Conservation (phyloP, 139 green algal species). For the Coelastrella sp. region DNA sequence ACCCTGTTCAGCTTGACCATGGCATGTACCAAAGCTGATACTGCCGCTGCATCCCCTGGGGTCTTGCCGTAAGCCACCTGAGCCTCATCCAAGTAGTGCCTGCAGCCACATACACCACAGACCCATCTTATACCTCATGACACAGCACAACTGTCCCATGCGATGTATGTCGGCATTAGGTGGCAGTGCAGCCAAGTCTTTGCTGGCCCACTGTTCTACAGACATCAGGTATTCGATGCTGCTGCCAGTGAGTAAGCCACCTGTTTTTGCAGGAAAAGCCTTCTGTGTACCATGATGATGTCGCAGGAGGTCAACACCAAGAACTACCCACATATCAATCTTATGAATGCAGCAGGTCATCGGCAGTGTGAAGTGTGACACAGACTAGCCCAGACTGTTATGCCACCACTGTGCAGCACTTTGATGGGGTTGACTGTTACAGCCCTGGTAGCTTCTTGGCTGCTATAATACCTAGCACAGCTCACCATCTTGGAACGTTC, state of each 20-base stretch:
- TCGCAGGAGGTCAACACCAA: background rate
- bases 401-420: no score
- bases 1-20: conserved; percentile 1
- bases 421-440: no score
- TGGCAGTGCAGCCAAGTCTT: no score
- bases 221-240: no score
- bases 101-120: background rate
- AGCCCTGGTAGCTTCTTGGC: no score
- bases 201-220: no score
- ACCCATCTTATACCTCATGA: no score
- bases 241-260: no score
- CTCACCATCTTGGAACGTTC: conserved; percentile 32
- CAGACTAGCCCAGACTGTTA: no score
- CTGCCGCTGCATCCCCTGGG: background rate
- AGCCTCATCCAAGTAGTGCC: conserved; percentile 19
- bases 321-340: background rate
- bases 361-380: background rate
- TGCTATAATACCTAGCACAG: background rate
- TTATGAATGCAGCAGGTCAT: background rate
- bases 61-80: background rate
- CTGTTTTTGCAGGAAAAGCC: no score
- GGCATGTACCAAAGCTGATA: conserved; percentile 31
- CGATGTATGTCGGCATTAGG: no score
- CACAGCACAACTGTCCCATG: no score
- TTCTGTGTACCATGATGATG: background rate